Base-by-base conservation (phyloP, 1,139 yeast genomes). In the Hansenula lynferdii region DNA sequence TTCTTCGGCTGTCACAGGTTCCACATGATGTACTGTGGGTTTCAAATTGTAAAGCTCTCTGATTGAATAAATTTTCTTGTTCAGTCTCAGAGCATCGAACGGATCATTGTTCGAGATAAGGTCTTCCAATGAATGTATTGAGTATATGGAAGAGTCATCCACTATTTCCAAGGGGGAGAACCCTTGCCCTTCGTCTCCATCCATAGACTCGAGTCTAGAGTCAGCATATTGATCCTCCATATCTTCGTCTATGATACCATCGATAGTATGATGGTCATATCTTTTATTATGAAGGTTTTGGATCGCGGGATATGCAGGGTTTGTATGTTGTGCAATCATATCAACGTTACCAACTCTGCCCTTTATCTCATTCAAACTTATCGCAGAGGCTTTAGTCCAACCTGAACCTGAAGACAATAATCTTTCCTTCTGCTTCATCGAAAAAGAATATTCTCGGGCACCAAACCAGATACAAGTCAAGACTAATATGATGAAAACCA, bases 381-480 rank as follows among this genome's bases (percentile, higher is more conserved):
- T 29, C 6, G 15, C 32, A 14, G 47, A 19, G 10, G 29, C 27
- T 12, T 35, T 33, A 5, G 53, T 43, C 58, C 58, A 52, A 5
- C 17, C 28, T 6, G 51, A 42, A 5, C 50, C 57, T 35, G 42
- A 40, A 1, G 49, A 45, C 5, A 25, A 11, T 16, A 36, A 31
- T 7, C 40, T 36, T 22, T 41, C 43, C 36, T 45, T 42, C 8
- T 22, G 31, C 7, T 36, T 43, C 42, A 51, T 27, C 6, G 55
- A 48, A 37, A 37, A 44, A 6, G 34, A 30, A 25, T 52, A 54
- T 34, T 54, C 58, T 36, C 57, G 43, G 4, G 48, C 11, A 4
- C 41, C 44, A 31, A 52, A 52, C 3, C 42, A 17, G 3, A 45
- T 6, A 12, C 38, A 39, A 0, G 55, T 37, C 2, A 49, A 1